Evolutionary conservation across 768 basidiomycete species (phyloP).

Genomic region (Naganishia antarctica): DNA sequence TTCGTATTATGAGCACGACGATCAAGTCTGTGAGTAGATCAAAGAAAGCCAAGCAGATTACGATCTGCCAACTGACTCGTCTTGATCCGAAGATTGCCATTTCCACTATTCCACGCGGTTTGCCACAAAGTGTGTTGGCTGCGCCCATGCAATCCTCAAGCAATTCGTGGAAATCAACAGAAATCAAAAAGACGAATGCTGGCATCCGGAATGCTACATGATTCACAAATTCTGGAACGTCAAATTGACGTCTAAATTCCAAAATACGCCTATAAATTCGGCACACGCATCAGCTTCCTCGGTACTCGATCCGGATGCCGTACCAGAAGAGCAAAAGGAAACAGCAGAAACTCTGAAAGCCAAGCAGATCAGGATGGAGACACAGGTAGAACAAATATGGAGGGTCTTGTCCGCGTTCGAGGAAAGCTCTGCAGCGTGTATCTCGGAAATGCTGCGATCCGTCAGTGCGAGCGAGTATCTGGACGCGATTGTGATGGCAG

Average conservation of each 20-base stretch:
- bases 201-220: slow-evolving; percentile 99
- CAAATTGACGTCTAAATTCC: slow-evolving; percentile 56
- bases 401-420: slow-evolving; percentile 97
- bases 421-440: slow-evolving; percentile 98
- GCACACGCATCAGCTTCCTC: slow-evolving; percentile 44
- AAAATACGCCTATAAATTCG: slow-evolving; percentile 43
- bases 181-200: slow-evolving; percentile 96
- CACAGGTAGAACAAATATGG: slow-evolving; percentile 98
- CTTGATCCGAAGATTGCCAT: slow-evolving; percentile 63
- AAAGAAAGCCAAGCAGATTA: no score
- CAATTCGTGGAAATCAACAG: slow-evolving; percentile 99
- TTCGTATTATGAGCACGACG: slow-evolving; percentile 97
- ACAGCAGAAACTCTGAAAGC: slow-evolving; percentile 74
- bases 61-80: no score
- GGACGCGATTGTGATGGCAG: slow-evolving; percentile 95
- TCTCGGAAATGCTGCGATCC: slow-evolving; percentile 95
- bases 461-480: slow-evolving; percentile 95
- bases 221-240: slow-evolving; percentile 99
- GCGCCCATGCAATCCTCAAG: slow-evolving; percentile 93
- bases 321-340: slow-evolving; percentile 75
- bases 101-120: slow-evolving; percentile 99
- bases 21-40: slow-evolving; percentile 65
- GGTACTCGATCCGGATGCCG: slow-evolving; percentile 52
- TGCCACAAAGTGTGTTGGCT: slow-evolving; percentile 96
- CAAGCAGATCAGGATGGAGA: slow-evolving; percentile 89